Base-by-base conservation (phyloP, 2,329 filamentous ascomycete species). In the Ophiocordyceps sinensis region DNA sequence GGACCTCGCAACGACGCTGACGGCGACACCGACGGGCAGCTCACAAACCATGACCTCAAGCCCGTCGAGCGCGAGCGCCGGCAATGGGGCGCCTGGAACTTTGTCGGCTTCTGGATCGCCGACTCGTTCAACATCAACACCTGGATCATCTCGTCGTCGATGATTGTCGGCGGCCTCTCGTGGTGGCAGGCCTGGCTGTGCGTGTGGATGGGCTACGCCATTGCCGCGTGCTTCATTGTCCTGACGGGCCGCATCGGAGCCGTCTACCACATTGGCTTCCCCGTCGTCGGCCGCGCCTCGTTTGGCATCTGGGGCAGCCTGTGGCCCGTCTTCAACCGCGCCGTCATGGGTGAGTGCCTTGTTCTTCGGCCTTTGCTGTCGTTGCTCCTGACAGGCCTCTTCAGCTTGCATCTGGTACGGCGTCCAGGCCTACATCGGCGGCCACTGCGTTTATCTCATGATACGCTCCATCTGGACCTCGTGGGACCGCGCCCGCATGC, bases 141-240 rank as follows among this genome's bases (percentile, higher is more conserved):
- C 2, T 93, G 85, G 87, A 94, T 93, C 85, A 91, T 93, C 47
- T 82, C 84, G 0, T 85, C 82, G 1, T 79, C 82, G 31, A 87
- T 86, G 75, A 85, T 93, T 29, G 73, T 81, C 1, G 68, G 65
- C 38, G 85, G 85, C 12, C 68, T 93, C 19, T 85, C 84, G 8
- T 94, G 86, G 86, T 94, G 86, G 86, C 85, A 94, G 63, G 81
- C 84, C 13, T 86, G 82, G 80, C 64, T 86, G n/a, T 87, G 83
- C 54, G 84, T 94, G 36, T 89, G 86, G 80, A 64, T 88, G 26
- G 87, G 88, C 41, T 94, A 94, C 56, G 68, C 77, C 32, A 79
- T 94, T 47, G 77, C 86, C 0, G 85, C 71, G 28, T 65, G 64
- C 55, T 93, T 94, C 61, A 72, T 93, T 47, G 82, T 77, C 53